Evolutionary conservation across 2,329 filamentous ascomycete species (phyloP), one percentile per base, ranked within the genome.

Genomic region (Fusarium verrucosum): DNA sequence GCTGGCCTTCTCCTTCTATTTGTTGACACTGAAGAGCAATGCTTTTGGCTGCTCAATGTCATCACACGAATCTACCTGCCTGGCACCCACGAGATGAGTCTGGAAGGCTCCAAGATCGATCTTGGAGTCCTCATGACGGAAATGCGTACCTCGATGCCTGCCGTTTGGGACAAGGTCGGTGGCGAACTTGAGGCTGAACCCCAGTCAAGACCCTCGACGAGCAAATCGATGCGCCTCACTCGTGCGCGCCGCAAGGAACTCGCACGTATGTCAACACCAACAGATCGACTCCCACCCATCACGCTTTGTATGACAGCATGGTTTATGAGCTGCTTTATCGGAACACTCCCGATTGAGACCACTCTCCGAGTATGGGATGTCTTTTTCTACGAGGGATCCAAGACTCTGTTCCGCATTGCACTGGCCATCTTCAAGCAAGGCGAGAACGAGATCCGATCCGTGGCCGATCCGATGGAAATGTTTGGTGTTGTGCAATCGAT

Each of bases 261-360:
- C 50, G 73, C 75, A 37, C 76, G 72, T 38, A 78, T 79, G 41
- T 77, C 80, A 33, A 66, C 64, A 26, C 59, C 63, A 11, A 80
- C 79, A 5, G 78, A 80, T 45, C 85, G 90, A 6, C 84, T 97
- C 11, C 94, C 94, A 0, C 94, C 94, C 13, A 94, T 98, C 66
- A 95, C 92, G 1, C 84, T 98, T 7, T 96, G 93, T 69, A 92
- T 95, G 77, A 97, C 94, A 10, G 92, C 94, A 5, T 98, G 94
- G 94, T 96, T 98, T 77, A 97, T 98, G 94, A 96, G 92, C 44
- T 91, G 95, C 70, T 97, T 95, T 76, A 95, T 97, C 61, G 93
- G 94, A 50, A 96, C 92, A 1, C 81, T 98, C 17, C 94, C 94
- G 3, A 93, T 96, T 62, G 94, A 98, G 78, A 92, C 90, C 17